Evolutionary conservation across 768 basidiomycete species (phyloP).

Genomic region (Russula vinacea): DNA sequence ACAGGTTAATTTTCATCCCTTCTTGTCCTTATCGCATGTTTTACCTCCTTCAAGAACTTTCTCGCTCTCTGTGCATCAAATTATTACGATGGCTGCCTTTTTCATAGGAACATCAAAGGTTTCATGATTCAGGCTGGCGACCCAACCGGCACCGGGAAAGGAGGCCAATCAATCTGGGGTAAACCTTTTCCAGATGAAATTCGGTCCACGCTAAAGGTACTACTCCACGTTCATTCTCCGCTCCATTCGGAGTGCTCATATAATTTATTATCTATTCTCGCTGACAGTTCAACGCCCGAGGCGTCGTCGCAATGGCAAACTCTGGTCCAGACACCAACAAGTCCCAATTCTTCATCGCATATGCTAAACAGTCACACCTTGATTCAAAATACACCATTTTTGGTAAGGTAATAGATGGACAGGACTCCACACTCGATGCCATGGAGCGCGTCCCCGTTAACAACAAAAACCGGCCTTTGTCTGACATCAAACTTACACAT

Average conservation of each 20-base stretch:
- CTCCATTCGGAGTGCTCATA: conserved; percentile 13
- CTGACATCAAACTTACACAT: conserved; percentile 77
- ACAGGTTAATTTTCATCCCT: conserved; percentile 54
- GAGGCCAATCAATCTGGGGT: conserved; percentile 96
- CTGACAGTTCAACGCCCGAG: conserved; percentile 85
- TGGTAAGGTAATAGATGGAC: conserved; percentile 97
- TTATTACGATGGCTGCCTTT: conserved; percentile 79
- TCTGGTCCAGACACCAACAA: conserved; percentile 93
- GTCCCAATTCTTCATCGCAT: conserved; percentile 85
- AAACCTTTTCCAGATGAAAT: conserved; percentile 89
- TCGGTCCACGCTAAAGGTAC: conserved; percentile 87
- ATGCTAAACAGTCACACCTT: conserved; percentile 89
- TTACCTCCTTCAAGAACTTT: conserved; percentile 66
- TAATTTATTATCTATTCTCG: conserved; percentile 6
- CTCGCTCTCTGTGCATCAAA: conserved; percentile 89
- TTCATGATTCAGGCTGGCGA: conserved; percentile 97
- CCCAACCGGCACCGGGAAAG: conserved; percentile 87
- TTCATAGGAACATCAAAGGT: conserved; percentile 91
- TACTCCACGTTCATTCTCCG: conserved; percentile 24
- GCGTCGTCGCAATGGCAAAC: conserved; percentile 98
- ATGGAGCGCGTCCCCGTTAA: conserved; percentile 92
- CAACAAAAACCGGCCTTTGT: conserved; percentile 82
- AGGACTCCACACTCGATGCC: conserved; percentile 88
- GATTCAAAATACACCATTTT: conserved; percentile 95
- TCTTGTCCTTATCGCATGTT: conserved; percentile 1